Conservation (phyloP, 129 eudicot species). For the Flaveria trinervia region DNA sequence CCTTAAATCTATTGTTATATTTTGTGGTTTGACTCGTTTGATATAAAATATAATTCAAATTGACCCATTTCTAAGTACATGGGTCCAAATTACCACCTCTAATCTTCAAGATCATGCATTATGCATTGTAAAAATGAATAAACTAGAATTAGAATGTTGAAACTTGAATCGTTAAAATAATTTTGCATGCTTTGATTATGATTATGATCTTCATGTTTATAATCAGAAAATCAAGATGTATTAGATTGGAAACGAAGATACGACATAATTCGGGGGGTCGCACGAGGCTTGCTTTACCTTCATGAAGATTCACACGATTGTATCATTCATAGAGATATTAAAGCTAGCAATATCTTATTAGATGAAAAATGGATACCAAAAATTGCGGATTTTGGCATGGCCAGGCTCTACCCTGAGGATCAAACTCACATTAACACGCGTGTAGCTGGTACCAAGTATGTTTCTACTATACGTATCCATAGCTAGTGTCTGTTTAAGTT, state of each 20-base stretch:
- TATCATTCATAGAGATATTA: slow-evolving; percentile 80
- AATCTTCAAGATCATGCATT: neutral
- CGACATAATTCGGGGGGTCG: slow-evolving; percentile 59
- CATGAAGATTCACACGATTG: slow-evolving; percentile 65
- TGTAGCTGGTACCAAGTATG: slow-evolving; percentile 91
- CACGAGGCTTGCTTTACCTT: slow-evolving; percentile 74
- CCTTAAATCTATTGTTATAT: neutral
- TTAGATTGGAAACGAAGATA: slow-evolving; percentile 70
- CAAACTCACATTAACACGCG: slow-evolving; percentile 71
- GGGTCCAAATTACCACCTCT: neutral
- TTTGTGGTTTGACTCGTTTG: neutral
- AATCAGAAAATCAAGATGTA: slow-evolving; percentile 29
- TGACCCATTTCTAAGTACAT: neutral
- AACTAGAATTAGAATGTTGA: too few relatives aligned
- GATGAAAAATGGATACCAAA: slow-evolving; percentile 83
- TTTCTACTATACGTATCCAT: slow-evolving; percentile 12
- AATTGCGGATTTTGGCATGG: slow-evolving; percentile 92
- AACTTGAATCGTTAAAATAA: neutral
- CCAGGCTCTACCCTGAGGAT: slow-evolving; percentile 67
- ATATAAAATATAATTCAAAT: neutral
- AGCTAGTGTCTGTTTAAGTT: neutral
- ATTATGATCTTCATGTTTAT: slow-evolving; percentile 34
- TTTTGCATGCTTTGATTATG: slow-evolving; percentile 7
- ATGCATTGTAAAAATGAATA: neutral
- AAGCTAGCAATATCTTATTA: slow-evolving; percentile 74